phyloP scores from a whole-genome alignment of 2,329 filamentous ascomycete species.

The Alternaria viburni region DNA sequence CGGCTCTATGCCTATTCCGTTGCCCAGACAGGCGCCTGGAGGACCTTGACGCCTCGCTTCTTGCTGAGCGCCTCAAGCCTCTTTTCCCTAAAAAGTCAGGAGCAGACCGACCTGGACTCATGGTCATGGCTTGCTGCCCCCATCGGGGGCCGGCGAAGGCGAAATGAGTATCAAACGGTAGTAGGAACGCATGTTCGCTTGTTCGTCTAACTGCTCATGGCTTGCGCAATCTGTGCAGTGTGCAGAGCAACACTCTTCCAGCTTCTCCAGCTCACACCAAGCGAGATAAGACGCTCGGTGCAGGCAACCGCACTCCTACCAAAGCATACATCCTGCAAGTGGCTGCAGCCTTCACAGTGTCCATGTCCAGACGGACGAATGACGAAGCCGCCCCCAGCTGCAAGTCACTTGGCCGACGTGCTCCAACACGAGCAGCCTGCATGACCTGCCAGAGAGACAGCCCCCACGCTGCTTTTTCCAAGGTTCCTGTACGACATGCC shows the following conservation, averaged over 20 bases:
- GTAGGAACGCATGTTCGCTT: slow-evolving; percentile 37
- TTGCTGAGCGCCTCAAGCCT: slow-evolving; percentile 28
- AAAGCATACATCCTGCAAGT: slow-evolving; percentile 25
- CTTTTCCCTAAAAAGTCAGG: slow-evolving; percentile 24
- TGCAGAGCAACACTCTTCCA: slow-evolving; percentile 1
- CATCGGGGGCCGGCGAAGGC: slow-evolving; percentile 25
- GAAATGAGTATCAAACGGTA: slow-evolving; percentile 34
- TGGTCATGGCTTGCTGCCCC: slow-evolving; percentile 9
- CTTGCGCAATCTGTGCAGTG: slow-evolving; percentile 21
- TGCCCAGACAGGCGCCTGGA: slow-evolving; percentile 7
- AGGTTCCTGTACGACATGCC: slow-evolving; percentile 19
- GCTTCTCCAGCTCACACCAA: slow-evolving; percentile 14
- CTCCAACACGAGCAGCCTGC: slow-evolving; percentile 17
- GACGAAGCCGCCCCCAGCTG: slow-evolving; percentile 17
- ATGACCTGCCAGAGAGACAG: slow-evolving; percentile 15
- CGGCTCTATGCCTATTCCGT: slow-evolving; percentile 18
- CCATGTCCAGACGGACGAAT: slow-evolving; percentile 15
- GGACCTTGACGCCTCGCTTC: slow-evolving; percentile 29
- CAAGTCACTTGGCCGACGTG: slow-evolving; percentile 34
- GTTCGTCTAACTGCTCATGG: slow-evolving; percentile 18
- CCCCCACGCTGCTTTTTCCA: slow-evolving; percentile 40
- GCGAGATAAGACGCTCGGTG: slow-evolving; percentile 37
- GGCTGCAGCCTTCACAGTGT: slow-evolving; percentile 3
- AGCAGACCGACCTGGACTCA: slow-evolving; percentile 30
- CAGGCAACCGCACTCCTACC: slow-evolving; percentile 17